These are phyloP conservation scores for Calonectria fujianensis DNA, from an alignment of 2,329 filamentous ascomycete genomes.

Conservation along the genomic window DNA sequence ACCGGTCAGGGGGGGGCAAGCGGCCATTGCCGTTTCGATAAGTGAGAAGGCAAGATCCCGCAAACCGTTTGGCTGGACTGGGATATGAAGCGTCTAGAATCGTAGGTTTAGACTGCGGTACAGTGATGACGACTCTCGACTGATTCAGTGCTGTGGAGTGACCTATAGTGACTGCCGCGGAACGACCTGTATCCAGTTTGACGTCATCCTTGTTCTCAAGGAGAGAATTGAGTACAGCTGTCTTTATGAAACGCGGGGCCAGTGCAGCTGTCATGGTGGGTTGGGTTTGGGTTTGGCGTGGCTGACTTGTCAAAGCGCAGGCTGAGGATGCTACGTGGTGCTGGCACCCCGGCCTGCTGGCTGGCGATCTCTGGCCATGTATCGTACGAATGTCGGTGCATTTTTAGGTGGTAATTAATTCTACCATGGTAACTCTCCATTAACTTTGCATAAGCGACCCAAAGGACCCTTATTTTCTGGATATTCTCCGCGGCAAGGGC, in stretches of 20 bases:
- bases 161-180: no score
- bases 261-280: slow-evolving; percentile 33
- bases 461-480: not conserved
- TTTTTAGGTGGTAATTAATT: slow-evolving; percentile 4
- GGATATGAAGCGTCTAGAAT: not conserved
- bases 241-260: slow-evolving; percentile 22
- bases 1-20: not conserved
- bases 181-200: not conserved
- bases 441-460: slow-evolving; percentile 10
- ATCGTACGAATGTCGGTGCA: slow-evolving; percentile 27
- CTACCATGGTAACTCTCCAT: not conserved
- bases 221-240: not conserved
- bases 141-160: not conserved
- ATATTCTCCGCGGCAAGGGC: not conserved
- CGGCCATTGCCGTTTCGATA: slow-evolving; percentile 2
- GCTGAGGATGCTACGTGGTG: slow-evolving; percentile 31
- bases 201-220: slow-evolving; percentile 15
- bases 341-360: not conserved
- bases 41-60: slow-evolving; percentile 20
- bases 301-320: slow-evolving; percentile 33
- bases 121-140: not conserved
- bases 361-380: slow-evolving; percentile 17
- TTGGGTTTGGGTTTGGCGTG: slow-evolving; percentile 19
- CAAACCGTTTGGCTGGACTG: no score
- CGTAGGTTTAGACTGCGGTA: slow-evolving; percentile 8